phyloP scores from a whole-genome alignment of 495 filamentous ascomycete species.

The Tetracladium marchalianum region DNA sequence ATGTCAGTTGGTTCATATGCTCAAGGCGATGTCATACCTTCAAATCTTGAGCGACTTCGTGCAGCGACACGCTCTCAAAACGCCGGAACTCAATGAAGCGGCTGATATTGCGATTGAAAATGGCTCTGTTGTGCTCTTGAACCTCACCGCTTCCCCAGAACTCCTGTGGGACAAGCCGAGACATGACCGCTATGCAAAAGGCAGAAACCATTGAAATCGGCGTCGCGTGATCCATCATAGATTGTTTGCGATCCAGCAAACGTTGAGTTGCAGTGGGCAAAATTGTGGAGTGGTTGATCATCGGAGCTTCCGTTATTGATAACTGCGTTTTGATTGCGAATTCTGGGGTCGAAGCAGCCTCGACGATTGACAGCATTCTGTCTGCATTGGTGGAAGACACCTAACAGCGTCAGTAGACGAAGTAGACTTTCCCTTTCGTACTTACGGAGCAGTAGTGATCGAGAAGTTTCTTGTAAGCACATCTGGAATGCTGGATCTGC shows the following conservation, averaged over 20 bases:
- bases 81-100: constrained; percentile 66
- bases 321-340: too few species aligned
- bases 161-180: constrained; percentile 60
- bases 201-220: constrained; percentile 65
- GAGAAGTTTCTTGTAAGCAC: constrained; percentile 66
- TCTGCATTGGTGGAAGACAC: too few species aligned
- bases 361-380: too few species aligned
- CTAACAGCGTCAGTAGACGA: too few species aligned
- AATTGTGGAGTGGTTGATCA: too few species aligned
- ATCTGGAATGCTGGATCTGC: constrained; percentile 60
- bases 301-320: too few species aligned
- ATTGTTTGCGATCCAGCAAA: constrained; percentile 15
- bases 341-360: too few species aligned
- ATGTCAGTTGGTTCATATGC: constrained; percentile 5
- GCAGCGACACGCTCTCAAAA: constrained; percentile 72
- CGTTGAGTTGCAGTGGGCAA: too few species aligned
- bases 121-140: constrained; percentile 45
- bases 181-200: constrained; percentile 72
- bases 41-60: constrained; percentile 65
- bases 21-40: constrained; percentile 42
- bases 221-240: constrained; percentile 62
- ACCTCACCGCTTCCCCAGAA: constrained; percentile 59
- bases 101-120: constrained; percentile 59
- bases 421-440: not conserved
- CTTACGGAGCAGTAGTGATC: constrained; percentile 65